Evolutionary conservation across 2,329 filamentous ascomycete genomes (phyloP), one percentile per base, ranked within the genome.

Genomic region (Aphanocladium album): DNA sequence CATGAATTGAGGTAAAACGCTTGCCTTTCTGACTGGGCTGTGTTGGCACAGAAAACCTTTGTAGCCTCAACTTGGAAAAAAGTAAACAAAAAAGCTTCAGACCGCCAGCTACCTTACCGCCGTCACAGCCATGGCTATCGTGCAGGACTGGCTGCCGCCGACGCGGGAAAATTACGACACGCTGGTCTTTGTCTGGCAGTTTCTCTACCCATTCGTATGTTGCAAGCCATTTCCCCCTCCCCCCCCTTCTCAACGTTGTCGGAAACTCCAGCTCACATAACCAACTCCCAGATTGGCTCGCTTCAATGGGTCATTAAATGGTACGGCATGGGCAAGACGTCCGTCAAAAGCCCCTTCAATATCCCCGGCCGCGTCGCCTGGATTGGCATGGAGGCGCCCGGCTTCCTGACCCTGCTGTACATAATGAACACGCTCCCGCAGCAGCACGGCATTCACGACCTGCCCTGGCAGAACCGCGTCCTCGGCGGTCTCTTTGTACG

Each of bases 251-350:
- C 45, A 21, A n/a, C n/a, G n/a, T 46, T 50, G 30, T 50, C 54
- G 35, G 43, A 65, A 30, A 3, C 25, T 35, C 64, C 65, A 25
- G 21, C 14, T 21, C 5, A 39, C 35, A 35, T 11, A 56, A 12
- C 49, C 14, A 49, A 19, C 27, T 51, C 64, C 33, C 63, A 96
- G 91, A 70, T 91, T 64, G 87, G 87, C 0, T 82, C 85, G 1
- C 56, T 84, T 23, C 92, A 96, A 84, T 96, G 89, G 88, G 62
- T 87, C 60, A 77, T 82, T n/a, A 82, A 85, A 60, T 96, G 85
- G 83, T 95, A 97, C 73, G 90, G 90, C 55, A 91, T 93, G 79
- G 95, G 95, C 73, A 98, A 98, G 76, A 96, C 93, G 2, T 96
- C 91, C 3, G 82, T 86, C 19, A 70, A 80, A 3, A 92, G 89